Percentiles rank a stretch among this genome's conserved stretches.
These are phyloP conservation scores for Cordyceps militaris DNA, from an alignment of 2,329 filamentous ascomycete species.

Conservation along the genomic window DNA sequence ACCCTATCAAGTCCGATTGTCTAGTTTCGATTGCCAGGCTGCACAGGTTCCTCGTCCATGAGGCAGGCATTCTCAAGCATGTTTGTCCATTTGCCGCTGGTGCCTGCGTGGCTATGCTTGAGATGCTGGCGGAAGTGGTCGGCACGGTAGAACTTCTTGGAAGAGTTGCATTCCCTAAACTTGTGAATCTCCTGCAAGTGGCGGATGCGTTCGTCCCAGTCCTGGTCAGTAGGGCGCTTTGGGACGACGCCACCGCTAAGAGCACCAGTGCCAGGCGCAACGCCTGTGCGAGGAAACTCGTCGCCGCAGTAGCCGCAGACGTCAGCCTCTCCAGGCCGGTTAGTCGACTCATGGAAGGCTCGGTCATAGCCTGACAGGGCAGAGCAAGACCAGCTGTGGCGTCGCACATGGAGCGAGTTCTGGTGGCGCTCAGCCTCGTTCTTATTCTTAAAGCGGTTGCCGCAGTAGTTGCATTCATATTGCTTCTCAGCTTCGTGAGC, in stretches of 20 bases:
- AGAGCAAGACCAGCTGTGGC: slow-evolving; percentile 95
- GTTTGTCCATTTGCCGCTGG: slow-evolving; percentile 98
- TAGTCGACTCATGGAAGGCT: slow-evolving; percentile 78
- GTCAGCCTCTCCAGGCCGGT: slow-evolving; percentile 60
- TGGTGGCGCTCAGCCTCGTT: slow-evolving; percentile 96
- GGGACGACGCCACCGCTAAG: slow-evolving; percentile 29
- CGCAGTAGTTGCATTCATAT: slow-evolving; percentile 87
- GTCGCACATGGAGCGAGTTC: slow-evolving; percentile 85
- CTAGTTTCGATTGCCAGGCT: not conserved
- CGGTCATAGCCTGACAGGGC: slow-evolving; percentile 70
- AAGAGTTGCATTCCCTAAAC: slow-evolving; percentile 95
- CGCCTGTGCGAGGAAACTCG: slow-evolving; percentile 61
- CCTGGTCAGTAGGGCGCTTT: slow-evolving; percentile 60
- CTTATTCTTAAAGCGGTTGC: slow-evolving; percentile 97
- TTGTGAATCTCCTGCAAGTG: slow-evolving; percentile 92
- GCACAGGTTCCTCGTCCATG: slow-evolving; percentile 66
- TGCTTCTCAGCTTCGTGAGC: slow-evolving; percentile 92
- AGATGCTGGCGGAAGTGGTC: slow-evolving; percentile 98
- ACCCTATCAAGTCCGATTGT: not conserved
- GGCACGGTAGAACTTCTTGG: slow-evolving; percentile 95
- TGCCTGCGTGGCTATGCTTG: slow-evolving; percentile 94
- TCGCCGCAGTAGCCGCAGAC: slow-evolving; percentile 93
- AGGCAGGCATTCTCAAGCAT: slow-evolving; percentile 96
- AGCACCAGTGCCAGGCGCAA: slow-evolving; percentile 27
- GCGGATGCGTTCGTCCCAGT: slow-evolving; percentile 81